Percentiles rank a stretch among this genome's conserved stretches.
phyloP scores from a whole-genome alignment of 306 rosid genomes.

The Lagenaria siceraria region DNA sequence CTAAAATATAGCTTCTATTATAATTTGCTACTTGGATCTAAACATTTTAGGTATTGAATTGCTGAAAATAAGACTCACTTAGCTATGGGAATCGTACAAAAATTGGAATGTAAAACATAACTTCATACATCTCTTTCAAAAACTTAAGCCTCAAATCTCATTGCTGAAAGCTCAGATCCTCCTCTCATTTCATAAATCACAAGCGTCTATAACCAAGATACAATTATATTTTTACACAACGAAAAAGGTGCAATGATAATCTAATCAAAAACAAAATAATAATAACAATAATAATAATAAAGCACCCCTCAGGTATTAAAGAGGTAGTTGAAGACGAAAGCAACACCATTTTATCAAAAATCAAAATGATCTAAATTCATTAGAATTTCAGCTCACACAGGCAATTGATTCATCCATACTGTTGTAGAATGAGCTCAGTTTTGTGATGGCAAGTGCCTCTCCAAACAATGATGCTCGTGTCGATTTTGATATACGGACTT shows the following conservation, averaged over 20 bases:
- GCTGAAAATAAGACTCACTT: too few species aligned
- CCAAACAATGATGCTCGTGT: constrained; percentile 78
- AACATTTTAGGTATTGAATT: too few species aligned
- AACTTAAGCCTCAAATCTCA: too few species aligned
- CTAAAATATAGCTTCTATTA: too few species aligned
- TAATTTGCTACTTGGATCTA: too few species aligned
- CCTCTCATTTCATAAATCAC: too few species aligned
- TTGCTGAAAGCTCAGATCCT: too few species aligned
- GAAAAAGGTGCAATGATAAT: not conserved
- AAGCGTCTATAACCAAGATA: not conserved
- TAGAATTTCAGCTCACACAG: constrained; percentile 25
- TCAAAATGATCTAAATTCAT: not conserved
- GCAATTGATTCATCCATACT: constrained; percentile 38
- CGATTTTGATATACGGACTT: constrained; percentile 67
- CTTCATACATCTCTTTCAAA: too few species aligned
- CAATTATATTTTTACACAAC: not conserved
- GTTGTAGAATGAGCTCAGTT: constrained; percentile 52
- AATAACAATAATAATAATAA: not conserved
- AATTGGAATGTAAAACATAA: too few species aligned
- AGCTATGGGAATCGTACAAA: too few species aligned
- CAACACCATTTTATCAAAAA: not conserved
- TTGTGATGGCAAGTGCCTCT: constrained; percentile 63
- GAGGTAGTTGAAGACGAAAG: not conserved
- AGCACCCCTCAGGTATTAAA: not conserved
- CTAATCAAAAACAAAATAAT: not conserved